Evolutionary conservation across 768 basidiomycete species (phyloP), one percentile per base, ranked within the genome.

Genomic region (Paxillus involutus): DNA sequence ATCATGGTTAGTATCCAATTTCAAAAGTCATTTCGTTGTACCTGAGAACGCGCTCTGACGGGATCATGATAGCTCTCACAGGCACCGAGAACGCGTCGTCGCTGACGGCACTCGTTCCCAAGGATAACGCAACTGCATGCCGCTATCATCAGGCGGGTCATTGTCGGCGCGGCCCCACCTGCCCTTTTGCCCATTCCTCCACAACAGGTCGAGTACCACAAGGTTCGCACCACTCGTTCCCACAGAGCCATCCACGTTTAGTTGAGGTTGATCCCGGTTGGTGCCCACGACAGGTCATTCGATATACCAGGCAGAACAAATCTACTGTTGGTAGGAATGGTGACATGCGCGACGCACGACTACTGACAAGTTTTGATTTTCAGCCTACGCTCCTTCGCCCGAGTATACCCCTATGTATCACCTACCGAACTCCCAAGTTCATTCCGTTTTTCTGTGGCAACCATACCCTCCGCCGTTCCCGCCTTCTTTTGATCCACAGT

Each of bases 401-500:
- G 53, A 41, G 30, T 58, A 65, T 55, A 35, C 56, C 40, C 56
- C 64, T 32, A 54, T 59, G 49, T 62, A 63, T 56, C 56, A n/a
- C 47, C 60, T 60, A 30, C 36, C 44, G 12, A 56, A 43, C 37
- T 43, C 63, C 33, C 62, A 56, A 46, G 30, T 36, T 0, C 59
- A 58, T 36, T 60, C 63, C 40, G 44, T 59, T 50, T 58, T 63
- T 55, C 43, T 61, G 53, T 60, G 52, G 62, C 67, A 57, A 63
- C 63, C 65, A 73, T 76, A 76, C 57, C 68, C 56, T 50, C 51
- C 33, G 30, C 44, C 62, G 9, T 37, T 54, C 3, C 57, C 55
- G 3, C 43, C 56, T 19, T 55, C 62, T 7, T 52, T 62, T 52
- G 59, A 61, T 59, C 54, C 59, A 14, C 45, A 32, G 17, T 63